These are phyloP conservation scores for Phytopythium vexans DNA, from an alignment of 352 stramenopile genomes.

Conservation along the genomic window DNA sequence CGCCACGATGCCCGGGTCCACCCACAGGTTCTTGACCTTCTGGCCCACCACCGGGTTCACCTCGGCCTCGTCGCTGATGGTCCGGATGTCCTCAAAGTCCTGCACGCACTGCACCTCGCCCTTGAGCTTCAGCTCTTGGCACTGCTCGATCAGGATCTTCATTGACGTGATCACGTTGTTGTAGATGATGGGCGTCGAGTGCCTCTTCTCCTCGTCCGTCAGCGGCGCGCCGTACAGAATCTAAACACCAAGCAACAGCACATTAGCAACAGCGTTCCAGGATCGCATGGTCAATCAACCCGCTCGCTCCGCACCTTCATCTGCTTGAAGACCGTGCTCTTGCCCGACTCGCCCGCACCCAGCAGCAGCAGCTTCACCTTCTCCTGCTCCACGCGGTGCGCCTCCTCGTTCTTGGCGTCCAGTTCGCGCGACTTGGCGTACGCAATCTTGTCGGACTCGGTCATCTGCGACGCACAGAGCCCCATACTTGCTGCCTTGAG, in stretches of 20 bases:
- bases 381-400: conserved; percentile 72
- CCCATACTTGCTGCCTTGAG: conserved; percentile 40
- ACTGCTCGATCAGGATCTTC: conserved; percentile 91
- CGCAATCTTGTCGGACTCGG: conserved; percentile 52
- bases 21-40: conserved; percentile 94
- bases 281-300: neutral
- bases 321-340: conserved; percentile 94
- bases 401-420: conserved; percentile 77
- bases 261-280: neutral
- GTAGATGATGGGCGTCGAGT: conserved; percentile 88
- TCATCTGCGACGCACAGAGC: conserved; percentile 61
- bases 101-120: conserved; percentile 66
- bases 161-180: conserved; percentile 90
- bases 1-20: conserved; percentile 86
- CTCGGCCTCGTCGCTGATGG: conserved; percentile 80
- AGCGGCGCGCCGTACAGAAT: conserved; percentile 82
- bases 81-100: conserved; percentile 79
- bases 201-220: conserved; percentile 86
- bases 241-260: conserved; percentile 27
- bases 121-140: conserved; percentile 76
- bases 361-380: conserved; percentile 97
- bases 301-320: conserved; percentile 65
- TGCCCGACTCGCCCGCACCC: conserved; percentile 93
- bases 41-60: conserved; percentile 88
- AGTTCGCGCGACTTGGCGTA: conserved; percentile 75